Evolutionary conservation across 495 filamentous ascomycete species (phyloP), one percentile per base, ranked within the genome.

Genomic region (Neurospora sp.): DNA sequence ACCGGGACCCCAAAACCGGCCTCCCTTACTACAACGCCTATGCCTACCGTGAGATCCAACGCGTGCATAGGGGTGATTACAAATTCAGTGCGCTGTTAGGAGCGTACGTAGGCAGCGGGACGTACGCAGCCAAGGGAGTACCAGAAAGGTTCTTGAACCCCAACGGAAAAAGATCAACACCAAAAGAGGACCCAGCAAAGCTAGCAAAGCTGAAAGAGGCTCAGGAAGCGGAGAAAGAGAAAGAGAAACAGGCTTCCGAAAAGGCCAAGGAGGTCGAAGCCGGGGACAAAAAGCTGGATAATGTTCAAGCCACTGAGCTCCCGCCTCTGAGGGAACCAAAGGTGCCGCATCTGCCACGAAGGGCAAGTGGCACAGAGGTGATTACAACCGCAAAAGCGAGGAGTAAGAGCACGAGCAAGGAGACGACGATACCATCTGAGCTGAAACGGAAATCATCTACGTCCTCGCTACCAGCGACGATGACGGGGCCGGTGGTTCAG

Each of bases 81-180:
- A 87, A 86, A 74, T 97, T 90, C 90, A 96, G 93, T 73, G 82
- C 84, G 22, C 85, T 96, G 77, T 81, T 95, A 5, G 92, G 90
- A 3, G 91, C 91, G 53, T 97, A 92, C 80, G 88, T 93, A 8
- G 93, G 92, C 27, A 83, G 81, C 45, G 85, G 84, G 20, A 84
- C 82, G 22, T 81, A 78, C 71, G 91, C 89, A 3, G 92, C 92
- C 12, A 82, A 80, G 9, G 91, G 91, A 9, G 91, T 94, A 0
- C 92, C 92, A 5, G 87, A 86, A 41, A 80, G 91, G 48, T 94
- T 93, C 79, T 68, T 89, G 70, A 83, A 85, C 44, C 81, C 82
- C n/a, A 70, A 78, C 37, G 80, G 81, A 35, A 76, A 77, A 20
- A 74, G 78, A 48, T 40, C 59, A 7, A 78, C 69, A 18, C 76